Percentiles rank a stretch among this genome's conserved stretches.
Conservation (phyloP, 2,329 filamentous ascomycete genomes). For the Pseudogymnoascus sp. region DNA sequence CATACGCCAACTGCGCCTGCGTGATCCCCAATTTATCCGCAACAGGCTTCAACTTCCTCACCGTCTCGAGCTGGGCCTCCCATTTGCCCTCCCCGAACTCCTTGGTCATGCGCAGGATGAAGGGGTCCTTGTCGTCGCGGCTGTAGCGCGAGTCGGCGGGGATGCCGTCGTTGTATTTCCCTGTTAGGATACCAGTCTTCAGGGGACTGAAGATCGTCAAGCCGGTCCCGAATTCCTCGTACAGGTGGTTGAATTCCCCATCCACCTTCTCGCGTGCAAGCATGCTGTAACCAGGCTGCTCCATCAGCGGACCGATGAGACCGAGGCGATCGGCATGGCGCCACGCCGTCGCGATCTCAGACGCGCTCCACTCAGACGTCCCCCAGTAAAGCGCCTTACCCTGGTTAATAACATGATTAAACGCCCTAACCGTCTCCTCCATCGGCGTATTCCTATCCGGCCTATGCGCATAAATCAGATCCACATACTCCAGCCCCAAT, state of each 20-base stretch:
- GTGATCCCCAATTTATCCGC: slow-evolving; percentile 54
- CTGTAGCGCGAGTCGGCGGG: slow-evolving; percentile 50
- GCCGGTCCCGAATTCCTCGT: slow-evolving; percentile 50
- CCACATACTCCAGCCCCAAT: slow-evolving; percentile 48
- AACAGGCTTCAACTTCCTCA: slow-evolving; percentile 51
- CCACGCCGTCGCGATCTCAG: slow-evolving; percentile 56
- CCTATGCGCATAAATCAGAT: slow-evolving; percentile 60
- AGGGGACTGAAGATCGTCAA: slow-evolving; percentile 57
- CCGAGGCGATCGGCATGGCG: slow-evolving; percentile 50
- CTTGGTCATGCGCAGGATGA: slow-evolving; percentile 35
- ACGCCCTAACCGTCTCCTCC: slow-evolving; percentile 60
- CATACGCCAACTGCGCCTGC: slow-evolving; percentile 43
- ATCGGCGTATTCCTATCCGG: slow-evolving; percentile 60
- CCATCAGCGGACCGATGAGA: slow-evolving; percentile 54
- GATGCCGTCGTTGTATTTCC: slow-evolving; percentile 58
- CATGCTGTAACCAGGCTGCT: slow-evolving; percentile 61
- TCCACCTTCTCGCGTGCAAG: slow-evolving; percentile 54
- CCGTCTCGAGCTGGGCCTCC: slow-evolving; percentile 48
- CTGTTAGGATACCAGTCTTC: slow-evolving; percentile 51
- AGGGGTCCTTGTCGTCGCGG: slow-evolving; percentile 43
- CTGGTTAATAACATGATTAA: slow-evolving; percentile 60
- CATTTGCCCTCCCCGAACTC: slow-evolving; percentile 40
- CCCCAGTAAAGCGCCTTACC: slow-evolving; percentile 66
- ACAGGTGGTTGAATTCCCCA: slow-evolving; percentile 51
- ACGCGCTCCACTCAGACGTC: slow-evolving; percentile 58